These are phyloP conservation scores for Boletellus emodensis DNA, from an alignment of 768 basidiomycete species.

Conservation along the genomic window DNA sequence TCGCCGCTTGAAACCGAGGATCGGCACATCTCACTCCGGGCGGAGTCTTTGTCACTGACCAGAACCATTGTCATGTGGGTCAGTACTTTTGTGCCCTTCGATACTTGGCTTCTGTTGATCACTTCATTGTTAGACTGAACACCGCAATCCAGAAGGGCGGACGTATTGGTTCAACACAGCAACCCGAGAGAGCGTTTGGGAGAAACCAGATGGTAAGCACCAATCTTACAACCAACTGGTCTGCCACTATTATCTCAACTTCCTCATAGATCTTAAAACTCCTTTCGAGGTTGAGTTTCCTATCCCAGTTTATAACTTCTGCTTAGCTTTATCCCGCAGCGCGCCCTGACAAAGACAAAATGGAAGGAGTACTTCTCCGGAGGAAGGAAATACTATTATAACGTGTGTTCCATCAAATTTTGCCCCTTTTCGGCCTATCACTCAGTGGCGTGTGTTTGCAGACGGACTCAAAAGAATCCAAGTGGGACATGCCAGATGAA, in stretches of 20 bases:
- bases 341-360: constrained; percentile 81
- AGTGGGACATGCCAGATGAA: constrained; percentile 98
- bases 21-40: not conserved
- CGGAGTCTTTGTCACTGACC: not conserved
- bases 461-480: constrained; percentile 87
- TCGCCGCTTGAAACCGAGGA: constrained; percentile 19
- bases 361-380: constrained; percentile 98
- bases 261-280: constrained; percentile 71
- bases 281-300: constrained; percentile 71
- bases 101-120: constrained; percentile 1
- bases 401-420: constrained; percentile 44
- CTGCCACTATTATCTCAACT: constrained; percentile 1
- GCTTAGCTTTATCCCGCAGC: constrained; percentile 39
- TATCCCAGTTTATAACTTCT: not conserved
- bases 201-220: constrained; percentile 86
- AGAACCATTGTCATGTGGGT: constrained; percentile 29
- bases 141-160: constrained; percentile 94
- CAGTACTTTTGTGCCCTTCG: constrained; percentile 8
- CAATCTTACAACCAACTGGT: not conserved
- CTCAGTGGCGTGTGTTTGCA: constrained; percentile 29
- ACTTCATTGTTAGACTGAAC: constrained; percentile 63
- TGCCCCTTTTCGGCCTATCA: not conserved
- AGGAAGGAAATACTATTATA: constrained; percentile 88
- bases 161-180: constrained; percentile 95
- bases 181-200: constrained; percentile 92